phyloP scores from a whole-genome alignment of 768 basidiomycete genomes.

The Leccinum barrowsii region DNA sequence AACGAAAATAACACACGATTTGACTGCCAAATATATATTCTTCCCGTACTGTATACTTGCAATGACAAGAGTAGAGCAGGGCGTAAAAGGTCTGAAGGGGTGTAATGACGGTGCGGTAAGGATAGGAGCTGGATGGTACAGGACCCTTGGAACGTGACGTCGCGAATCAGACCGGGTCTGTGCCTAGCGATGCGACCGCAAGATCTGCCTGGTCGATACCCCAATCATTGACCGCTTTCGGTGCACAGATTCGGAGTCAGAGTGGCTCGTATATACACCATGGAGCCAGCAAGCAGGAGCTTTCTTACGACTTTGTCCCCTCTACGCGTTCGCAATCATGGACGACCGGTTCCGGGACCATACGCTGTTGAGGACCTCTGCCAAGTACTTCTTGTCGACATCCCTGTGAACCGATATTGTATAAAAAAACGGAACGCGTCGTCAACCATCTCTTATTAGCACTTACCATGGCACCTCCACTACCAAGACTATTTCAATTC shows the following conservation, averaged over 20 bases:
- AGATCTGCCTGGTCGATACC: slow-evolving; percentile 1
- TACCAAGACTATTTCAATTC: neutral
- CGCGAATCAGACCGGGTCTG: slow-evolving; percentile 1
- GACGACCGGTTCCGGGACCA: neutral
- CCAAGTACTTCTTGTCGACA: neutral
- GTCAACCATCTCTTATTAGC: neutral
- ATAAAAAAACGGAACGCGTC: neutral
- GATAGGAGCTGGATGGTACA: neutral
- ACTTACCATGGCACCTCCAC: neutral
- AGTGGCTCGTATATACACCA: neutral
- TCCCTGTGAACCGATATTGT: neutral
- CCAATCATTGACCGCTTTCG: neutral
- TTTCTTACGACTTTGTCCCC: neutral
- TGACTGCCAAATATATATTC: neutral
- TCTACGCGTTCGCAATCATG: neutral
- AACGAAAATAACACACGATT: neutral
- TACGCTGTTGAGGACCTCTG: neutral
- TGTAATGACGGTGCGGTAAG: neutral
- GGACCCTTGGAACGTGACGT: neutral
- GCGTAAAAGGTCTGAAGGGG: neutral
- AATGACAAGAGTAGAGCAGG: neutral
- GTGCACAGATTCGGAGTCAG: neutral
- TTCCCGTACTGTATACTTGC: neutral
- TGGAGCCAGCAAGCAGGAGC: neutral
- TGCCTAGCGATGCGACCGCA: neutral